Evolutionary conservation across 768 basidiomycete species (phyloP), one percentile per base, ranked within the genome.

Genomic region (Hortiboletus flavorubellus): DNA sequence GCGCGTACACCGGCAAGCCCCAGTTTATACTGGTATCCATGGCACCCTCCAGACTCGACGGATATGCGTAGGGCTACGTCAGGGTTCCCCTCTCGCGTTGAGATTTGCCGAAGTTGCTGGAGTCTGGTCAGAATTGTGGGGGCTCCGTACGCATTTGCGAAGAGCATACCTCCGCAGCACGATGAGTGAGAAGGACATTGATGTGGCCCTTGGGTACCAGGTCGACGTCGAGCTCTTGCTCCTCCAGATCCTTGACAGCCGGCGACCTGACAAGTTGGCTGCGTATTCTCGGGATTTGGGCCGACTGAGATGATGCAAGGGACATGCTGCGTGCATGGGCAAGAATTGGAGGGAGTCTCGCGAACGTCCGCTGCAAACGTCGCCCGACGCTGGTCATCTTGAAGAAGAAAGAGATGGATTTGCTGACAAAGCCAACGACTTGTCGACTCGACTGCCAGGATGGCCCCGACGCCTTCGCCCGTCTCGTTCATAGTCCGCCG

Each of bases 1-100:
- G 78, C 75, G 15, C 78, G 76, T 42, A 73, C 71, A 37, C 77
- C 78, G 3, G 89, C 87, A 4, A 98, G 79, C 52, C 88, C 85
- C 80, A 98, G 83, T 62, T 91, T 95, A 72, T 98, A 97, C 65
- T 97, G 93, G 70, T 98, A 98, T 37, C 96, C 96, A 68, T 98
- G 95, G 66, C 96, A 98, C 18, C 96, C 96, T 11, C 96, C 96
- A 11, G 89, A 91, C 64, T 97, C 93, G 26, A 98, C 93, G 1
- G 85, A 77, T 59, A 98, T 80, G 59, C 94, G 78, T 23, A 98
- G 76, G 4, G 87, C 91, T 21, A 90, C 78, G 46, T 81, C 65
- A 0, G 83, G 70, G 59, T 88, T 79, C 10, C 82, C 75, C 64
- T 89, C 81, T 38, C 83, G 76, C n/a, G 76, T 64, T 10, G 89